Evolutionary conservation across 2,329 filamentous ascomycete species (phyloP), one percentile per base, ranked within the genome.

Genomic region (Colletotrichum cordylinicola): DNA sequence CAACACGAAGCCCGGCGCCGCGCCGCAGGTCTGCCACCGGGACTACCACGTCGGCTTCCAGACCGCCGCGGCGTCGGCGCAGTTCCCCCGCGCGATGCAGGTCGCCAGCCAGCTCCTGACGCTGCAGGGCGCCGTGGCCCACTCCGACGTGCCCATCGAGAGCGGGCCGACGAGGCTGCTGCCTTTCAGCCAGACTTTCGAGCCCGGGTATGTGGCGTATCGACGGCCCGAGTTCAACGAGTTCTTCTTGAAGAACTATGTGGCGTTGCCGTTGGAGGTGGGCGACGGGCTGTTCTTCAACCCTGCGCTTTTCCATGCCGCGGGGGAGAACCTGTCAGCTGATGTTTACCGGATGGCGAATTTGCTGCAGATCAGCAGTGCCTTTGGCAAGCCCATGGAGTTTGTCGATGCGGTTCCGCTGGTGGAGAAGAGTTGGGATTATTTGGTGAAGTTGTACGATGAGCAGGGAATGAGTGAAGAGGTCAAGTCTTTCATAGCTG

Each of bases 1-100:
- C 79, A 87, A 92, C 65, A 91, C 93, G 10, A 87, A 88, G 56
- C 91, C 92, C 0, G 90, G 91, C 21, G 90, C 90, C 1, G 83
- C 86, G 43, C 85, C 92, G 1, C 92, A 93, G 79, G 87, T 89
- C 33, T 85, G 85, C 9, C 92, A 93, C 79, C 86, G 91, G 2
- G 92, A 93, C 79, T 93, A 93, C 79, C 91, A 93, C 79, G 86
- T 93, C 2, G 92, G 91, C 0, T 93, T 93, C 82, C 90, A 92
- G 80, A 89, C 88, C 1, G 80, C 85, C 4, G 86, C 86, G 8
- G 83, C 83, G 2, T 88, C 86, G 58, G 84, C 85, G 0, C 82
- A 80, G 21, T 91, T 89, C 75, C 91, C 91, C 0, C 86, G 85
- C 52, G 86, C 86, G 1, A 85, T 88, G 81, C 92, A 93, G 58